Evolutionary conservation across 2,329 filamentous ascomycete genomes (phyloP), one percentile per base, ranked within the genome.

Genomic region (Trichoderma gracile): DNA sequence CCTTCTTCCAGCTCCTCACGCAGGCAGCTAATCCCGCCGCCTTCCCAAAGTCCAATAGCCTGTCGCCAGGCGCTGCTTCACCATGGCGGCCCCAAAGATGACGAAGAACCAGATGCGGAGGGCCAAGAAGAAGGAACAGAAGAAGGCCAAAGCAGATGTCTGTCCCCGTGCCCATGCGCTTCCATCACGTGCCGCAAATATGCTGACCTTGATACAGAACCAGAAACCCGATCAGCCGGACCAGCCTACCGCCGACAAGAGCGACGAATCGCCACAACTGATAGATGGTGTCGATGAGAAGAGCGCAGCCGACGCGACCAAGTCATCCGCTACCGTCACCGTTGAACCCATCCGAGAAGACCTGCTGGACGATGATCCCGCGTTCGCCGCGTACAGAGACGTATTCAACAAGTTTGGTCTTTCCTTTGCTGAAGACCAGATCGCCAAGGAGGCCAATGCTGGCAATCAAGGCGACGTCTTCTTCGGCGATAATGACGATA

Each of bases 101-200:
- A 93, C 90, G 76, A 98, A 97, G 82, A 97, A 97, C 79, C 92
- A 96, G 79, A 89, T 93, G 82, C 87, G 93, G 76, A 88, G 94
- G 76, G 91, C 92, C 55, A 93, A 94, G 82, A 97, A 95, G 86
- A 97, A 97, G 88, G 90, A 92, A 72, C 87, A 92, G 75, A 96
- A 96, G 80, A 88, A 88, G 73, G 78, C 86, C 69, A 79, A 84
- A 59, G 79, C 84, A 76, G 80, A 87, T 71, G 85, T 86, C 62
- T 19, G 47, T 52, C 7, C 46, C 46, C 46, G 33, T 38, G 10
- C 53, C 17, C n/a, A 10, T 42, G n/a, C 23, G 19, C 9, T 3
- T 25, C 27, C 40, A 2, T 25, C 38, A 54, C 49, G 58, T 42
- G 40, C 54, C 40, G 19, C 40, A 27, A 25, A 53, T 38, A 14